Evolutionary conservation across 495 filamentous ascomycete genomes (phyloP), one percentile per base, ranked within the genome.

Genomic region (Oidiodendron maius): DNA sequence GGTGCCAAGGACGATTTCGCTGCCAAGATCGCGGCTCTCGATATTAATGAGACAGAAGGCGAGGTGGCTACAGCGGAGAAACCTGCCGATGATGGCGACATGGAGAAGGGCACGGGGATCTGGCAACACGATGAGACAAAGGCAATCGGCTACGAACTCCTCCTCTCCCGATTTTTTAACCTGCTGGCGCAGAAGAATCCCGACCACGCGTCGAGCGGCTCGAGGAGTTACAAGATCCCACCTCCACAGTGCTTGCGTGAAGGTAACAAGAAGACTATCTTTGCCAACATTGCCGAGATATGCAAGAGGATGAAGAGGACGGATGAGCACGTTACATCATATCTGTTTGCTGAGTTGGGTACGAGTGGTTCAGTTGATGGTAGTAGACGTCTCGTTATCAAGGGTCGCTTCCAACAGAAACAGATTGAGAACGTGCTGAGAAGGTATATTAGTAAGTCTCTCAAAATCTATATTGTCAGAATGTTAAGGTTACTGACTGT

Each of bases 181-280:
- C 83, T 91, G 40, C 77, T 98, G 45, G 79, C 91, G 67, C 84
- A 83, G 66, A 87, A 91, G 72, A 91, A 98, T 74, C 93, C 93
- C 57, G 93, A 97, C 60, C 81, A 97, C 47, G 80, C 90, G 13
- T 85, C 86, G 16, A 83, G 80, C 66, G 93, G 91, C 42, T 79
- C 84, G 51, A 88, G 87, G 71, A 91, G 86, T 61, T 98, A 98
- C 77, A 96, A 96, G 78, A 98, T 98, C 59, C 94, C 93, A 15
- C 93, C 93, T 11, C 93, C 93, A n/a, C 94, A 98, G 73, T 95
- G 91, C 70, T 76, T 97, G 39, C 90, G 94, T 71, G 94, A 98
- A 88, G 93, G 93, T 65, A 97, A 97, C 80, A 96, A 95, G 80
- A 96, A 95, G 85, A 97, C 93, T 44, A 95, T 97, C 60, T 98